Base-by-base conservation (phyloP, 2,329 filamentous ascomycete genomes). In the Cytospora mali region DNA sequence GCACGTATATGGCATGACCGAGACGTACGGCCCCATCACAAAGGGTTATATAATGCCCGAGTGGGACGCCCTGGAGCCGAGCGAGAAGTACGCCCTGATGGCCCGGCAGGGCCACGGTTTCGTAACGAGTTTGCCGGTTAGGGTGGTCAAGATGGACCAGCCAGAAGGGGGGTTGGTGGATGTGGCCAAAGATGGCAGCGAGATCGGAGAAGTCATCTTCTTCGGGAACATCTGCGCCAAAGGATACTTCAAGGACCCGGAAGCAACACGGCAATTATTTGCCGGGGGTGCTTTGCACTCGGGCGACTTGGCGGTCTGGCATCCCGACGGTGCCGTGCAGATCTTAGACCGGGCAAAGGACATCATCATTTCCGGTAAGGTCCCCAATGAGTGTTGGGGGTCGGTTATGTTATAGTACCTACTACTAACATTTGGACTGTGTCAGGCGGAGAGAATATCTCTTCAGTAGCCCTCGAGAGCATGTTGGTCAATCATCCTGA, bases 1-100 rank as follows among this genome's bases (percentile, higher is more conserved):
- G 0, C 95, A 99, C 73, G 93, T 96, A 9, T 99, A 99, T 74
- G 95, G 95, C 46, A 75, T 90, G 76, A 89, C 87, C 1, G 85
- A 98, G 78, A 98, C 94, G 0, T 98, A 98, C 71, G 95, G 95
- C 0, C 95, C 95, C 11, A 94, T 97, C 64, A 98, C 93, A 1
- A 97, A 96, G 74, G 92, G 93, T 11, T 99, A 99, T 71, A 82
- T 89, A 61, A 84, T 98, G 77, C 92, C 93, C 0, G 81, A 84
- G 31, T 99, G 95, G 95, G 87, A 95, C n/a, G 71, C 75, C 0
- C 80, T 97, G 1, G 84, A 90, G 0, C 68, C 79, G 5, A 86
- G 90, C 29, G 91, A 97, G 66, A 93, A 90, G 74, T 99, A 93
- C 71, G 85, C 85, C 66, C 89, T 86, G 70, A 97, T 98, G 94